phyloP scores from a whole-genome alignment of 2,329 filamentous ascomycete species.

The Zopfia rhizophila region DNA sequence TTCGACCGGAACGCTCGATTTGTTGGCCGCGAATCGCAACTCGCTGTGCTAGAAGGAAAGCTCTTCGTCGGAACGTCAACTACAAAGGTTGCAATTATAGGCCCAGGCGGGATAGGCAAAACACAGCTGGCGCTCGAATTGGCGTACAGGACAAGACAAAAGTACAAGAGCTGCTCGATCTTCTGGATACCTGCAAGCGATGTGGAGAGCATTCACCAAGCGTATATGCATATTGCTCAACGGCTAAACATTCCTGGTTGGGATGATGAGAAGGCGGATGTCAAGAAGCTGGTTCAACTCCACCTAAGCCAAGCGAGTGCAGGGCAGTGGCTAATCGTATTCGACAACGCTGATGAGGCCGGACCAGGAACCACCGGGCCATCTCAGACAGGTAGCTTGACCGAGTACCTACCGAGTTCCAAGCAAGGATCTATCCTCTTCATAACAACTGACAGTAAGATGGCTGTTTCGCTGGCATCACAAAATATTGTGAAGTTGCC shows the following conservation, averaged over 20 bases:
- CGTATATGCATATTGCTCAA: conserved; percentile 25
- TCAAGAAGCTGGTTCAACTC: conserved; percentile 16
- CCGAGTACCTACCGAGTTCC: conserved; percentile 21
- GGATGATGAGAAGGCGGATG: conserved; percentile 18
- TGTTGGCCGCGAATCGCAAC: conserved; percentile 25
- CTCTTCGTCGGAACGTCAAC: conserved; percentile 7
- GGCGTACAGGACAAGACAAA: conserved; percentile 47
- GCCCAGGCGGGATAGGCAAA: neutral
- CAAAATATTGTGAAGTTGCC: conserved; percentile 10
- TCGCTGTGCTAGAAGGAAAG: conserved; percentile 23
- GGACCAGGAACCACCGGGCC: conserved; percentile 29
- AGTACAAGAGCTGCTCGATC: conserved; percentile 47
- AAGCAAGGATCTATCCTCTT: conserved; percentile 45
- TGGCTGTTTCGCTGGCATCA: conserved; percentile 26
- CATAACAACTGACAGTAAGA: conserved; percentile 50
- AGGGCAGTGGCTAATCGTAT: neutral
- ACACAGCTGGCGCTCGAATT: too few relatives aligned
- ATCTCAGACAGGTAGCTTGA: too few relatives aligned
- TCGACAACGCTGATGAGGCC: conserved; percentile 34
- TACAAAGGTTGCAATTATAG: neutral
- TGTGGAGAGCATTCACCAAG: conserved; percentile 49
- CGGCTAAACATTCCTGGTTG: conserved; percentile 31
- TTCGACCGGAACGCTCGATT: conserved; percentile 27
- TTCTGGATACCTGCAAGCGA: conserved; percentile 56
- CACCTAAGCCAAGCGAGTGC: neutral